These are phyloP conservation scores for Stromatinia cepivora DNA, from an alignment of 2,329 filamentous ascomycete species.

Conservation along the genomic window DNA sequence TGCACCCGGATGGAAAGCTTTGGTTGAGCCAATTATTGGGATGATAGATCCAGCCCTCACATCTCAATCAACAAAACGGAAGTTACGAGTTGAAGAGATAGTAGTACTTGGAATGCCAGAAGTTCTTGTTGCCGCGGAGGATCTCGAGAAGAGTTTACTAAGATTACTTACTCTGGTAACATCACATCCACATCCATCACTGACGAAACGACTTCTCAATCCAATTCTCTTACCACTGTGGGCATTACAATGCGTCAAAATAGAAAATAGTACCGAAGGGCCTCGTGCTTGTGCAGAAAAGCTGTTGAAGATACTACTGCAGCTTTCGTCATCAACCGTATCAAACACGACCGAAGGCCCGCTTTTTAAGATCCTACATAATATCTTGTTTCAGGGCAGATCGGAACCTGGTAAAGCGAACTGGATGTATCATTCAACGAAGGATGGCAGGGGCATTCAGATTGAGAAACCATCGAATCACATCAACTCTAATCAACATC, in stretches of 20 bases:
- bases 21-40: conserved; percentile 58
- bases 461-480: conserved; percentile 43
- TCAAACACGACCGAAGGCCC: conserved; percentile 45
- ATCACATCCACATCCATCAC: conserved; percentile 66
- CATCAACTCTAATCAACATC: background rate
- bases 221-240: conserved; percentile 63
- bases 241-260: conserved; percentile 51
- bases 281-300: conserved; percentile 30
- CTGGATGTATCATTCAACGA: conserved; percentile 56
- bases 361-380: conserved; percentile 51
- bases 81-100: conserved; percentile 24
- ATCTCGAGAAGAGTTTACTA: conserved; percentile 53
- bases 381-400: conserved; percentile 58
- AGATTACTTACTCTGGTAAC: conserved; percentile 57
- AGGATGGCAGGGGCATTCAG: conserved; percentile 51
- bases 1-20: conserved; percentile 60
- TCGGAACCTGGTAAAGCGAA: conserved; percentile 34
- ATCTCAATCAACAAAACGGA: background rate
- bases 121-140: conserved; percentile 45
- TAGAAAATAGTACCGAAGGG: background rate
- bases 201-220: conserved; percentile 61
- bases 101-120: conserved; percentile 29
- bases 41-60: conserved; percentile 48
- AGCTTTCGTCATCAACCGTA: conserved; percentile 48
- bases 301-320: conserved; percentile 58